Evolutionary conservation across 2,329 filamentous ascomycete genomes (phyloP).

Genomic region (Monosporascus sp.): DNA sequence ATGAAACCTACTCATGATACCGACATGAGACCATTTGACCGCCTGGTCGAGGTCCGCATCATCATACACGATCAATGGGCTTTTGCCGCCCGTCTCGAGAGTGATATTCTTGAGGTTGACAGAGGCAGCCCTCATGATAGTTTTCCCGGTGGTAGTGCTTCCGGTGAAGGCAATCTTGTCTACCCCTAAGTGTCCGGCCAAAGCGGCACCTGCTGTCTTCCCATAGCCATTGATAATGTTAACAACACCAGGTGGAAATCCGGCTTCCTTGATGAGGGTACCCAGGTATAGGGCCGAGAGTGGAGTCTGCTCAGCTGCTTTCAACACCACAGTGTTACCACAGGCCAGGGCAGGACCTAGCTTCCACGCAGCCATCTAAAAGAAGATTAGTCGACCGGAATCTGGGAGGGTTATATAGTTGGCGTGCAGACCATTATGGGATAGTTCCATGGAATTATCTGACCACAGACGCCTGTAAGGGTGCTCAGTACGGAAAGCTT

Average conservation of each 20-base stretch:
- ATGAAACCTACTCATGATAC: slow-evolving; percentile 48
- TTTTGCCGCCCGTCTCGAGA: slow-evolving; percentile 63
- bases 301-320: slow-evolving; percentile 64
- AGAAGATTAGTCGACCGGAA: neutral
- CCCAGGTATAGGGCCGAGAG: slow-evolving; percentile 61
- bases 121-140: slow-evolving; percentile 71
- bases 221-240: slow-evolving; percentile 73
- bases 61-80: slow-evolving; percentile 57
- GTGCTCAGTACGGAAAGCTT: neutral
- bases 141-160: slow-evolving; percentile 63
- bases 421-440: slow-evolving; percentile 32
- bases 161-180: slow-evolving; percentile 80
- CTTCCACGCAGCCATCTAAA: slow-evolving; percentile 68
- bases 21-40: slow-evolving; percentile 51
- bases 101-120: slow-evolving; percentile 62
- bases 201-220: slow-evolving; percentile 60
- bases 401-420: neutral
- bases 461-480: slow-evolving; percentile 59
- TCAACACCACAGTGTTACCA: slow-evolving; percentile 60
- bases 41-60: slow-evolving; percentile 64
- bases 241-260: slow-evolving; percentile 72
- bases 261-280: slow-evolving; percentile 63
- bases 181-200: slow-evolving; percentile 62
- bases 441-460: slow-evolving; percentile 59
- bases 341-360: slow-evolving; percentile 66